These are phyloP conservation scores for Toxoplasma gondii DNA, from an alignment of 169 alveolate genomes.

Conservation along the genomic window DNA sequence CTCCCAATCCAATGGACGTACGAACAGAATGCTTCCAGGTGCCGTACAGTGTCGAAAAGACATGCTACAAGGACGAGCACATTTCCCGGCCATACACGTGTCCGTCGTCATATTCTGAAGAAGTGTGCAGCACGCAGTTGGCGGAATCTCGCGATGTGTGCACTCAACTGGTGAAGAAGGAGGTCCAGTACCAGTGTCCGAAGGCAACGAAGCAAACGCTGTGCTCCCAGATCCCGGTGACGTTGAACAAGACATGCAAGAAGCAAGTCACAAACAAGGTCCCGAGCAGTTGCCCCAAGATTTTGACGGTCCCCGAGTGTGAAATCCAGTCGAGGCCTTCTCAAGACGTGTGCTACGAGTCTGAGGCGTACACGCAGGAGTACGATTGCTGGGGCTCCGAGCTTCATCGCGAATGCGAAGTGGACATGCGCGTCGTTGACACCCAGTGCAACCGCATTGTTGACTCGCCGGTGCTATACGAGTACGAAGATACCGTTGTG, in stretches of 20 bases:
- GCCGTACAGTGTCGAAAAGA: slow-evolving; percentile 65
- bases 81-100: slow-evolving; percentile 57
- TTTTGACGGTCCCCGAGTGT: slow-evolving; percentile 33
- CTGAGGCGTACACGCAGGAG: slow-evolving; percentile 48
- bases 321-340: slow-evolving; percentile 52
- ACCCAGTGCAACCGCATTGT: slow-evolving; percentile 55
- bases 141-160: slow-evolving; percentile 29
- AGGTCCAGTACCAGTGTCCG: slow-evolving; percentile 65
- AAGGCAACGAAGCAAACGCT: slow-evolving; percentile 48
- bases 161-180: slow-evolving; percentile 27
- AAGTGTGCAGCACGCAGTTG: slow-evolving; percentile 31
- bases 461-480: slow-evolving; percentile 47
- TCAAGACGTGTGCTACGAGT: slow-evolving; percentile 51
- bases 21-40: slow-evolving; percentile 57
- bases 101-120: slow-evolving; percentile 39
- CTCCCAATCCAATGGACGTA: slow-evolving; percentile 2
- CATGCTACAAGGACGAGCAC: slow-evolving; percentile 55
- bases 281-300: slow-evolving; percentile 51
- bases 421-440: slow-evolving; percentile 47
- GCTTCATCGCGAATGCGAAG: slow-evolving; percentile 52
- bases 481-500: slow-evolving; percentile 46
- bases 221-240: slow-evolving; percentile 58
- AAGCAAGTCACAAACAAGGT: slow-evolving; percentile 44
- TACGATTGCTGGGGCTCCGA: slow-evolving; percentile 69
- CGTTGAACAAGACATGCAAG: slow-evolving; percentile 48